Evolutionary conservation across 2,329 filamentous ascomycete species (phyloP).

Genomic region (Macrophomina tecta): DNA sequence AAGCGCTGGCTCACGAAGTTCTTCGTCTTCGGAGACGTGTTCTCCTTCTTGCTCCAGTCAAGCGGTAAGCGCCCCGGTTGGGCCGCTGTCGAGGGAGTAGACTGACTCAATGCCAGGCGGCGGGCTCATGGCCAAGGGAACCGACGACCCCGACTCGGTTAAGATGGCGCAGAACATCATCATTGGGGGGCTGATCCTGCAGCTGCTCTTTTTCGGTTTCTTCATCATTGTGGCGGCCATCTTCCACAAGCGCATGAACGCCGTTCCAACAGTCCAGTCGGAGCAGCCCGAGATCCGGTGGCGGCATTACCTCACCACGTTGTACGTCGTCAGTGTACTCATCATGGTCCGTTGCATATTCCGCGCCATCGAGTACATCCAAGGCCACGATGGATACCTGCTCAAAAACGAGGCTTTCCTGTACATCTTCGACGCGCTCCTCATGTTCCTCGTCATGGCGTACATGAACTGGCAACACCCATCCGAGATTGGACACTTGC

Average conservation of each 20-base stretch:
- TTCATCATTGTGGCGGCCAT: conserved; percentile 40
- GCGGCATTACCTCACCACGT: conserved; percentile 46
- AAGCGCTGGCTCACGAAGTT: conserved; percentile 47
- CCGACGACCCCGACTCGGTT: background rate
- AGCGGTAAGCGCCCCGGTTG: conserved; percentile 8
- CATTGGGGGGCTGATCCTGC: conserved; percentile 40
- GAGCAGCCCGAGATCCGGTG: conserved; percentile 32
- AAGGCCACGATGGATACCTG: conserved; percentile 53
- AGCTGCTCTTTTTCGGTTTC: conserved; percentile 41
- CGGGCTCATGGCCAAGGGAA: conserved; percentile 15
- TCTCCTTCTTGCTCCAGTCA: conserved; percentile 50
- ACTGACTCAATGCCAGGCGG: background rate
- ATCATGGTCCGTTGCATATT: conserved; percentile 59
- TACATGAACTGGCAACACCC: conserved; percentile 49
- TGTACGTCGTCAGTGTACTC: conserved; percentile 53
- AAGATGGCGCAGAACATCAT: conserved; percentile 16
- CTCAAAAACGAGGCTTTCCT: conserved; percentile 53
- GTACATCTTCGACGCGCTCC: conserved; percentile 55
- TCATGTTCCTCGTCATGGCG: conserved; percentile 53
- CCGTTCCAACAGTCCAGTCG: conserved; percentile 2
- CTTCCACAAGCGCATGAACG: conserved; percentile 35
- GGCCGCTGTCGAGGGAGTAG: background rate
- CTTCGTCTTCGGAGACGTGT: conserved; percentile 51
- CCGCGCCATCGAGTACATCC: conserved; percentile 56
- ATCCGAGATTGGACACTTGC: conserved; percentile 34